A percentile compares a stretch with the other conserved stretches of the same genome.
Conservation (phyloP, 805 yeast species). For the Naumovozyma castellii region DNA sequence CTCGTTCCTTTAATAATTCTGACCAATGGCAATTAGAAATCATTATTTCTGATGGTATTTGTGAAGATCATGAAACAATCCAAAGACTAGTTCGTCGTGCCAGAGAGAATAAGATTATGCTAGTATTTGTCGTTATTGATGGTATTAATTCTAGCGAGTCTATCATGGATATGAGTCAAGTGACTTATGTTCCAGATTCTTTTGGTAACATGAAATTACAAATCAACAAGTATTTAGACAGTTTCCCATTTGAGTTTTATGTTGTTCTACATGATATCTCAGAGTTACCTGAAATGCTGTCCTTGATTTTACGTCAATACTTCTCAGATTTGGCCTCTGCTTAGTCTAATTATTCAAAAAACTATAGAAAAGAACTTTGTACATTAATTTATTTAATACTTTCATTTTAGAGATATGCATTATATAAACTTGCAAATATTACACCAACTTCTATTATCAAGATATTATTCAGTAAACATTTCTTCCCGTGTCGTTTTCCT, state of each 20-base stretch:
- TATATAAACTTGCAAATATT: too few species aligned
- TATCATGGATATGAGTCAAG: slow-evolving; percentile 91
- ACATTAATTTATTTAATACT: background rate
- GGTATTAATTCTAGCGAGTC: slow-evolving; percentile 79
- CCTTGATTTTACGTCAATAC: slow-evolving; percentile 83
- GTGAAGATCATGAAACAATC: slow-evolving; percentile 85
- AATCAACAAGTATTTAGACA: slow-evolving; percentile 78
- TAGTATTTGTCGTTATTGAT: slow-evolving; percentile 89
- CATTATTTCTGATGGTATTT: slow-evolving; percentile 90
- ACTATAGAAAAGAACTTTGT: background rate
- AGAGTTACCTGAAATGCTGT: slow-evolving; percentile 86
- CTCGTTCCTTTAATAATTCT: slow-evolving; percentile 40
- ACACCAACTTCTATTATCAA: background rate
- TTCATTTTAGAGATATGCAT: background rate
- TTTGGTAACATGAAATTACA: slow-evolving; percentile 63
- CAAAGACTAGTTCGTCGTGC: slow-evolving; percentile 83
- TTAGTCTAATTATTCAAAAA: background rate
- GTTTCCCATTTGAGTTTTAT: slow-evolving; percentile 94
- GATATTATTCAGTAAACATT: background rate
- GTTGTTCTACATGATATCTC: slow-evolving; percentile 84
- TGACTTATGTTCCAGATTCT: slow-evolving; percentile 61
- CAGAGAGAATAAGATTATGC: slow-evolving; percentile 84
- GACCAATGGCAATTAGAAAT: slow-evolving; percentile 93
- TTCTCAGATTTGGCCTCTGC: slow-evolving; percentile 59
- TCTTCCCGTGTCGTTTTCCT: too few species aligned